Evolutionary conservation across 305 asterid genomes (phyloP), one percentile per base, ranked within the genome.

Genomic region (Petunia hybrid): DNA sequence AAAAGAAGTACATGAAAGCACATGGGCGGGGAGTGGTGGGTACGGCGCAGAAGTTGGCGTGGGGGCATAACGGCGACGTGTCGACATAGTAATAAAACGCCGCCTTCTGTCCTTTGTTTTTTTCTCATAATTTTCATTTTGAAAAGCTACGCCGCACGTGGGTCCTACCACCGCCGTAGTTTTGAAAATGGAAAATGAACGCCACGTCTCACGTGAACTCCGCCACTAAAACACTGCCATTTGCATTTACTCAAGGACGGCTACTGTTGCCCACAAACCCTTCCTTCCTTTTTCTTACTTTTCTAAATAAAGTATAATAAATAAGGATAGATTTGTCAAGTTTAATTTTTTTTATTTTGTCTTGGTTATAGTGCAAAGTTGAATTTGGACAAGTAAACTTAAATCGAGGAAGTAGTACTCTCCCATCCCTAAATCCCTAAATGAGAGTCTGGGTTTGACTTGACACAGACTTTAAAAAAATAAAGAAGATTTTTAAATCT

Each of bases 191-290:
- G 53, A 81, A 55, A 82, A 59, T 60, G 42, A 68, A 78, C 83
- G 89, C 85, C 90, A 87, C 89, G 87, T 86, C 75, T 82, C 88
- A 78, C 78, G 83, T 85, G 86, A 73, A n/a, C 31, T 4, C 42
- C 46, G 74, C 74, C 74, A 12, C 14, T 14, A 75, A 56, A 56
- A 57, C 40, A 60, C 59, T 77, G 80, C 13, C 80, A 56, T 48
- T 12, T 31, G 77, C 77, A 22, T 46, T 31, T 5, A 48, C 55
- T 48, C 1, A 48, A 48, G 57, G 80, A 55, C 69, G 69, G 80
- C 69, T 76, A 59, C 70, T n/a, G 69, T 31, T 45, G 42, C 40
- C 31, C 80, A 59, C 69, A 40, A 41, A n/a, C 14, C 38, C 31
- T 0, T 22, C 31, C 22, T 59, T 38, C 64, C 39, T 36, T 56